Evolutionary conservation across 1,284 basidiomycete species (phyloP).

Genomic region (Taiwanofungus camphoratus): DNA sequence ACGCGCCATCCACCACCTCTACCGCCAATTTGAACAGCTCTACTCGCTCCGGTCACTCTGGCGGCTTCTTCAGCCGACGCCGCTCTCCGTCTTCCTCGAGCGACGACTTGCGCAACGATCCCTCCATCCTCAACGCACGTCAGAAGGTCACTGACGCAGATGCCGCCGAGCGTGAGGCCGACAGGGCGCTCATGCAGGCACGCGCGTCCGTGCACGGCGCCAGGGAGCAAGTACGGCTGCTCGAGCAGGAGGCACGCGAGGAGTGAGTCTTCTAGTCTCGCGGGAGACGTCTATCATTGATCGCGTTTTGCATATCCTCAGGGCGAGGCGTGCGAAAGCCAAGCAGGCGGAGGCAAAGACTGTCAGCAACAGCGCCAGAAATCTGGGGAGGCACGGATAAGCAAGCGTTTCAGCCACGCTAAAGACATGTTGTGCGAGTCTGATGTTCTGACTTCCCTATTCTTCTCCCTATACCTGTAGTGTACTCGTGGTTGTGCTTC

Average conservation of each 20-base stretch:
- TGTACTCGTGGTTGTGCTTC: too few species aligned
- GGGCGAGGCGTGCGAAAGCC: slow-evolving; percentile 47
- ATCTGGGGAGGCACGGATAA: slow-evolving; percentile 52
- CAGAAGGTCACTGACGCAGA: slow-evolving; percentile 51
- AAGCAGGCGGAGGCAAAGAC: slow-evolving; percentile 55
- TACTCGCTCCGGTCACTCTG: slow-evolving; percentile 9
- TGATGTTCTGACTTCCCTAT: too few species aligned
- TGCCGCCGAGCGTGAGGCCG: slow-evolving; percentile 48
- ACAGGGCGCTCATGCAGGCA: slow-evolving; percentile 43
- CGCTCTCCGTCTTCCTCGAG: slow-evolving; percentile 22
- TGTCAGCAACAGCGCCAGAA: slow-evolving; percentile 47
- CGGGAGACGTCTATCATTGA: neutral
- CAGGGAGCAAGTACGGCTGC: slow-evolving; percentile 42
- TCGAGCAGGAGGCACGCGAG: slow-evolving; percentile 50
- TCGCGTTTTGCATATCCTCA: slow-evolving; percentile 20
- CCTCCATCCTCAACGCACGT: slow-evolving; percentile 44
- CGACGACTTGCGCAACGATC: slow-evolving; percentile 34
- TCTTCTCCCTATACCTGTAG: too few species aligned
- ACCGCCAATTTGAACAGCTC: too few species aligned
- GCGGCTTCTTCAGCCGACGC: slow-evolving; percentile 25
- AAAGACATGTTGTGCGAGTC: too few species aligned
- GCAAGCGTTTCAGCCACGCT: too few species aligned
- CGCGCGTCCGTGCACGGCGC: slow-evolving; percentile 45
- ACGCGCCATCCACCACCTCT: slow-evolving; percentile 7
- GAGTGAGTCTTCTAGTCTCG: slow-evolving; percentile 39